Base-by-base conservation (phyloP, 2,329 filamentous ascomycete genomes). In the Parastagonospora nodorum region DNA sequence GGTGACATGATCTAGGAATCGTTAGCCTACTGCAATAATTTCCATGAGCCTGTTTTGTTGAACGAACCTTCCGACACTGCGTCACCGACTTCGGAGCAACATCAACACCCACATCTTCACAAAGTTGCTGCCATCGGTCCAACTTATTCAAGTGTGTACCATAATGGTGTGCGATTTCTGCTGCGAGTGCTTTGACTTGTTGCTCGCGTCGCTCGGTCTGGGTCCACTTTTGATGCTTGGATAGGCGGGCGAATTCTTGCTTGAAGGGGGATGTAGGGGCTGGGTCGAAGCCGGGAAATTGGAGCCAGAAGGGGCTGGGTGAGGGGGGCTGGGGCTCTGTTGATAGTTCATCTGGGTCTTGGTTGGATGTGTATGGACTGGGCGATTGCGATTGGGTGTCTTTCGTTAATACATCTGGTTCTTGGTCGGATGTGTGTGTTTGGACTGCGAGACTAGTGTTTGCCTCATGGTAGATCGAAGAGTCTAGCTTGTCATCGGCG, bases 11-110 rank as follows among this genome's bases (percentile, higher is more conserved):
- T 10, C n/a, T 14, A 11, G 7, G 3, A 8, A n/a, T 8, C 6
- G 10, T n/a, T 2, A 33, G 10, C 11, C n/a, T n/a, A n/a, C n/a
- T n/a, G n/a, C n/a, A n/a, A n/a, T n/a, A n/a, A n/a, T n/a, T n/a
- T n/a, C n/a, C n/a, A n/a, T n/a, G n/a, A n/a, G n/a, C n/a, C n/a
- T n/a, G n/a, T n/a, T n/a, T n/a, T n/a, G n/a, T n/a, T n/a, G n/a
- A n/a, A 37, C 48, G 30, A 40, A 68, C 67, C 58, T 64, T 68
- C 48, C 55, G 64, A 43, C 65, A 70, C 42, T 68, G 45, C 2
- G 50, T 66, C 36, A 71, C 56, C 0, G 66, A 63, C 0, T 15
- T 31, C 0, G 60, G 61, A 1, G 58, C 50, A 3, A 55, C 42
- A 6, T 53, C 44, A 10, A 70, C 51, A 19, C 55, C 58, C 15